Evolutionary conservation across 129 eudicot species (phyloP).

Genomic region (carrot (Daucus carota)): DH1_v3.0 NC_030383.2:58676001-58676500

Average conservation of each 20-base stretch:
- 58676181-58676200: neutral
- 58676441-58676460: neutral
- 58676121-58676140: conserved; percentile 77
- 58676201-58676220: neutral
- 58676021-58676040: conserved; percentile 69
- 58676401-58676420: neutral
- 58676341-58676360: neutral
- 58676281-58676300: neutral
- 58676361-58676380: neutral
- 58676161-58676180: conserved; percentile 33
- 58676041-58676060: conserved; percentile 82
- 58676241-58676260: neutral
- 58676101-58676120: conserved; percentile 75
- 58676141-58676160: conserved; percentile 78
- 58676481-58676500: neutral
- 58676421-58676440: neutral
- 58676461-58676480: neutral
- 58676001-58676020: conserved; percentile 83
- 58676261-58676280: too few species aligned
- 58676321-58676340: neutral
- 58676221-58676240: neutral
- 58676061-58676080: conserved; percentile 51
- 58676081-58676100: conserved; percentile 78
- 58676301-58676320: neutral
- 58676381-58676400: neutral